Evolutionary conservation across 148 eudicot genomes (phyloP).

Genomic region (Euryodendron excelsum): DNA sequence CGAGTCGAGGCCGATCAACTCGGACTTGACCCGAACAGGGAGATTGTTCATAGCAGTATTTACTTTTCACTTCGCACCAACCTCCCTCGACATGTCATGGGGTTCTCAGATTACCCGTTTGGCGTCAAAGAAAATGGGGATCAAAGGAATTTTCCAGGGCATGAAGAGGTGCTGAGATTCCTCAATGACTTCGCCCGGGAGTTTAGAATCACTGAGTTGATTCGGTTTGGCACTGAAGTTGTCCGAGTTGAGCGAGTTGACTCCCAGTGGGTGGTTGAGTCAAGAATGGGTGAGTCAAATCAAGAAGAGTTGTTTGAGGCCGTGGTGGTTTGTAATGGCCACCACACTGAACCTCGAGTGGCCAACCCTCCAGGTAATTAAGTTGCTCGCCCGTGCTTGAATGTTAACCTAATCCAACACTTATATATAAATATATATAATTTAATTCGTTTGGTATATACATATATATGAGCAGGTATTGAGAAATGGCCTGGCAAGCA

Average conservation of each 20-base stretch:
- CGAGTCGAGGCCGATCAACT: slow-evolving; percentile 34
- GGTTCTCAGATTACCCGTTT: slow-evolving; percentile 39
- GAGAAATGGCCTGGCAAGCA: slow-evolving; percentile 64
- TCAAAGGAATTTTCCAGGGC: slow-evolving; percentile 33
- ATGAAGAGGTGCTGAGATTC: slow-evolving; percentile 38
- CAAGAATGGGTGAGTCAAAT: slow-evolving; percentile 12
- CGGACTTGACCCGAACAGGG: slow-evolving; percentile 27
- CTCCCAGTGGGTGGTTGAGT: slow-evolving; percentile 19
- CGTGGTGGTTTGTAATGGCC: slow-evolving; percentile 45
- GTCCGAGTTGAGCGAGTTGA: slow-evolving; percentile 27
- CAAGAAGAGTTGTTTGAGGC: slow-evolving; percentile 37
- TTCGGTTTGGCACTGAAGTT: slow-evolving; percentile 33
- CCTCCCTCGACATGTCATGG: slow-evolving; percentile 34
- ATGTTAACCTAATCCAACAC: no score
- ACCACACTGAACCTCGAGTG: slow-evolving; percentile 22
- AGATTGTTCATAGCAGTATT: slow-evolving; percentile 26
- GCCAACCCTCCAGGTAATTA: slow-evolving; percentile 42
- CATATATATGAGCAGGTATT: slow-evolving; percentile 32
- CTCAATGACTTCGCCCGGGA: slow-evolving; percentile 28
- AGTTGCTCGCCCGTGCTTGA: no score
- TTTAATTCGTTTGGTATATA: not conserved
- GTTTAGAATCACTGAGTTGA: slow-evolving; percentile 23
- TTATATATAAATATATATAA: no score
- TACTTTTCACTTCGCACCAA: slow-evolving; percentile 42
- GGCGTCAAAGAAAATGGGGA: slow-evolving; percentile 17